Base-by-base conservation (phyloP, 345 rosid genomes). In the Camelina laxa region DNA sequence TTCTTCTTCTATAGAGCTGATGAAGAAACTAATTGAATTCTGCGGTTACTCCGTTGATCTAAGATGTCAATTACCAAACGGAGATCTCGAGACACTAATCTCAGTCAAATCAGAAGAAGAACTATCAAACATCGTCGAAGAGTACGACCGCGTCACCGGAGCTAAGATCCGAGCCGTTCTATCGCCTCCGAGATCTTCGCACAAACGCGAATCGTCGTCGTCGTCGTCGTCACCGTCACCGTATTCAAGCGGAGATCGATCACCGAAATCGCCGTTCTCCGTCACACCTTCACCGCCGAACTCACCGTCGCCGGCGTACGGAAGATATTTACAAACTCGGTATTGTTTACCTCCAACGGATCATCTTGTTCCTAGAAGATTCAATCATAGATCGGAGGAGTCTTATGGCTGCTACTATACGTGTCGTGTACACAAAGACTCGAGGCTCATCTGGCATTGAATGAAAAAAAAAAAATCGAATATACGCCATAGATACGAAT, bases 31-130 rank as follows among this genome's bases (percentile, higher is more conserved):
- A 1, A 31, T 24, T 13, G 82, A 80, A 15, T 83, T 83, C 44
- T 83, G 79, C 6, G 86, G 86, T 48, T 78, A 33, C 60, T 55
- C 86, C 14, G 82, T 83, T n/a, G 79, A 39, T 35, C 61, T 95
- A 65, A 79, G 72, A 81, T 95, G 97, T 75, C 93, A 85, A 17
- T 80, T 91, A 62, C 97, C 97, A 0, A 63, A 87, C 72, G 97
- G 88, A 9, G 96, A 95, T 75, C 76, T 90, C 30, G 99, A 92
- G 81, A 92, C 93, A 42, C 75, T 95, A 50, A 72, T 95, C 55
- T 80, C 96, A 16, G 61, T 95, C 11, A 95, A 87, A 54, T 90
- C 97, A 13, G 96, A 89, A 3, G 97, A 95, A 51, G 97, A 95
- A 22, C 74, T 95, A 68, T 57, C 76, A 3, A 81, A 69, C 62